Base-by-base conservation (phyloP, 805 yeast species). In the Myxozyma vanderwaltii region DNA sequence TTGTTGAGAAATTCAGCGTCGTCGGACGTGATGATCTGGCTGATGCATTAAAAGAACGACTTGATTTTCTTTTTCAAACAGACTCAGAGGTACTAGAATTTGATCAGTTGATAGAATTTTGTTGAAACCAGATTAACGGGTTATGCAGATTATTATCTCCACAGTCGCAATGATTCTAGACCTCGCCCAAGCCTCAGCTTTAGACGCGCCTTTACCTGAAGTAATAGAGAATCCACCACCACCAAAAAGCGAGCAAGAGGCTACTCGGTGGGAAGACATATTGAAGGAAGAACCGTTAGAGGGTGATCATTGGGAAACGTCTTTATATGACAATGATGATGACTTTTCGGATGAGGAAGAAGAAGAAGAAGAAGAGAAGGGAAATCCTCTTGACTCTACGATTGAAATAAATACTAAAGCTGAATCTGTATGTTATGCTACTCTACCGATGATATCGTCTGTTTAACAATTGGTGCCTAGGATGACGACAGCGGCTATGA, bases 1-100 rank as follows among this genome's bases (percentile, higher is more conserved):
- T 71, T 7, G 61, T 62, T 7, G 72, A 71, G 57, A 69, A 69
- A 33, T 68, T 67, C 44, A 57, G 55, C 19, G 69, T 73, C 4
- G 47, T 64, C 1, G 75, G 73, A 7, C 65, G 73, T 24, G 60
- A 61, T 26, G 72, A 70, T 15, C 54, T 72, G 12, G 69, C 75
- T 1, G 53, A 46, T 26, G 68, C 62, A 23, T 59, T 74, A 39
- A 52, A 51, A 15, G 44, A 27, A 4, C 65, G 70, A 35, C 59
- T 72, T n/a, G 56, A 65, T 6, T 39, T 23, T 19, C 27, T 44
- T 4, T 51, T 68, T 21, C 59, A 67, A 27, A 50, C 35, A 12
- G 44, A 53, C 7, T 51, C 67, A 36, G 71, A 68, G 44, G 60
- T 59, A 12, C n/a, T n/a, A n/a, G n/a, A n/a, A n/a, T n/a, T n/a